These are phyloP conservation scores for Lactarius evosmus DNA, from an alignment of 768 basidiomycete species.

Conservation along the genomic window DNA sequence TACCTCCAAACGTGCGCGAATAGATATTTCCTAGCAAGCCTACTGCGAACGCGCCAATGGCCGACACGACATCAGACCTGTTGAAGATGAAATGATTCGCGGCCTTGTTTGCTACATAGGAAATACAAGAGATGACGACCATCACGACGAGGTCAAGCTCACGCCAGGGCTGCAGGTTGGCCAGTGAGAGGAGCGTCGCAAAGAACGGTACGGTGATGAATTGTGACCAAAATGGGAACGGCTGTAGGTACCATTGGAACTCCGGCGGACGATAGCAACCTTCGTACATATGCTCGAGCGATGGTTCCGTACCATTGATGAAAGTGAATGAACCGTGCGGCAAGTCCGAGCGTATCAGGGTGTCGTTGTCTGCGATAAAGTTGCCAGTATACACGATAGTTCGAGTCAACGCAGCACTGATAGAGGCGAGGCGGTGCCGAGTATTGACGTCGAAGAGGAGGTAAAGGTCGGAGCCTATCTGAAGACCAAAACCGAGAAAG, in stretches of 20 bases:
- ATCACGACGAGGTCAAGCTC: constrained; percentile 74
- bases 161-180: constrained; percentile 73
- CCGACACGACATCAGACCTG: constrained; percentile 79
- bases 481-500: constrained; percentile 80
- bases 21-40: constrained; percentile 78
- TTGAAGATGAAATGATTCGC: constrained; percentile 85
- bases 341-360: constrained; percentile 38
- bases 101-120: constrained; percentile 75
- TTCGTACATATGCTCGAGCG: constrained; percentile 47
- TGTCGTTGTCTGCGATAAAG: constrained; percentile 60
- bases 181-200: constrained; percentile 66
- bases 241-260: constrained; percentile 76
- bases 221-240: constrained; percentile 75
- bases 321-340: constrained; percentile 67
- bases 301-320: constrained; percentile 48
- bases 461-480: constrained; percentile 80
- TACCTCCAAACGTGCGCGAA: constrained; percentile 78
- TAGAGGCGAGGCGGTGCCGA: constrained; percentile 49
- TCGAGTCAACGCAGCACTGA: constrained; percentile 51
- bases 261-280: constrained; percentile 69
- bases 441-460: constrained; percentile 62
- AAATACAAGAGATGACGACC: constrained; percentile 79
- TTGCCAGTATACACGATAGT: constrained; percentile 57
- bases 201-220: constrained; percentile 76
- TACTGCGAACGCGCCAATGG: constrained; percentile 81